phyloP scores from a whole-genome alignment of 1,284 basidiomycete species.

The Athelia psychrophila region DNA sequence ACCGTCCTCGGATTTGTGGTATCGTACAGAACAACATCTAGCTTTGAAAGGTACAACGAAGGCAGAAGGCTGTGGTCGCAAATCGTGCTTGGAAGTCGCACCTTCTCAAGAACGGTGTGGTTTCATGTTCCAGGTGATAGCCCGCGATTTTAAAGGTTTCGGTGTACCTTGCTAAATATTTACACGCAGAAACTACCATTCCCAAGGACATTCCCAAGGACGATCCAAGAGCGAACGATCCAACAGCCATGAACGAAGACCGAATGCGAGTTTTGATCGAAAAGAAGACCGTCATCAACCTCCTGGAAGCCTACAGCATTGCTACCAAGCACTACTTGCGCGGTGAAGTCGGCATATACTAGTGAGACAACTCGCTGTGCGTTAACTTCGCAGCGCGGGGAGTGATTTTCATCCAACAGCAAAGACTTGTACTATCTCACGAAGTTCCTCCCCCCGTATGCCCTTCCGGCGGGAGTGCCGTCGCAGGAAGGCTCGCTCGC shows the following conservation, averaged over 20 bases:
- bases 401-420: constrained; percentile 2
- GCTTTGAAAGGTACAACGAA: constrained; percentile 75
- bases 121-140: constrained; percentile 56
- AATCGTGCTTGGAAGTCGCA: constrained; percentile 58
- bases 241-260: constrained; percentile 31
- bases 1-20: constrained; percentile 67
- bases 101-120: constrained; percentile 57
- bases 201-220: too few relatives aligned
- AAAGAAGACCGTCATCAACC: constrained; percentile 62
- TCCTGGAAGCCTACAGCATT: constrained; percentile 51
- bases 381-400: too few relatives aligned
- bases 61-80: constrained; percentile 69
- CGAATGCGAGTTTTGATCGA: constrained; percentile 55
- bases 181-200: background rate
- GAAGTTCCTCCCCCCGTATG: constrained; percentile 67
- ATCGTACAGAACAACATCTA: constrained; percentile 69
- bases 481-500: constrained; percentile 36
- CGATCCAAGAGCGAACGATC: too few relatives aligned
- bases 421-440: constrained; percentile 64
- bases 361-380: too few relatives aligned
- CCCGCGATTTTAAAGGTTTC: too few relatives aligned
- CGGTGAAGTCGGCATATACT: constrained; percentile 59
- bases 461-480: constrained; percentile 53
- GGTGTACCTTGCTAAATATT: background rate
- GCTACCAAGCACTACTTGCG: constrained; percentile 56